Evolutionary conservation across 805 yeast species (phyloP).

Genomic region (Kuraishia floccosa): DNA sequence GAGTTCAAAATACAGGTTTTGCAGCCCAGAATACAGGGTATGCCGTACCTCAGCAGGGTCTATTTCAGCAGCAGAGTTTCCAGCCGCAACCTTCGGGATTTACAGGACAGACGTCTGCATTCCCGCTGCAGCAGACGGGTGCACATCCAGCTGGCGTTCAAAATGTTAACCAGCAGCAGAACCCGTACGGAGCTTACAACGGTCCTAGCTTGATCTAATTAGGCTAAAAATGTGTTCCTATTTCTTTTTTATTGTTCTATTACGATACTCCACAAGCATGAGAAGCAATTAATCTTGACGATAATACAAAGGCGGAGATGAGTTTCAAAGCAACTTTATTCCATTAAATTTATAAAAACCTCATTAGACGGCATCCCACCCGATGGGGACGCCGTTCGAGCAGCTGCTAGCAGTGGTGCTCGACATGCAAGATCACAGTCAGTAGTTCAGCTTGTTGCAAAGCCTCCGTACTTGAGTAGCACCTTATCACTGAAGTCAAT

Average conservation of each 20-base stretch:
- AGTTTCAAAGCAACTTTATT: too few species aligned
- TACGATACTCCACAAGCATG: too few species aligned
- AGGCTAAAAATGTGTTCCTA: neutral
- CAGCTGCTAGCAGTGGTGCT: neutral
- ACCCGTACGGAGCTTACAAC: constrained; percentile 5
- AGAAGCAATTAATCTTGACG: too few species aligned
- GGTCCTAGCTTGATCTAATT: neutral
- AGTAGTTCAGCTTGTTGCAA: neutral
- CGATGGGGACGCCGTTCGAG: neutral
- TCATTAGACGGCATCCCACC: neutral
- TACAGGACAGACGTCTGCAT: too few species aligned
- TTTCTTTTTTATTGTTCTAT: neutral
- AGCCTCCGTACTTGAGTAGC: constrained; percentile 6
- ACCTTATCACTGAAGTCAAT: constrained; percentile 11
- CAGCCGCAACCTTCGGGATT: too few species aligned
- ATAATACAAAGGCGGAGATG: too few species aligned
- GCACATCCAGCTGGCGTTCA: constrained; percentile 2
- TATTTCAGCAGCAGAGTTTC: neutral
- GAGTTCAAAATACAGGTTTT: too few species aligned
- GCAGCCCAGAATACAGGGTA: neutral
- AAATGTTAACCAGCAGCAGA: constrained; percentile 1
- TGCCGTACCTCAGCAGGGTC: neutral
- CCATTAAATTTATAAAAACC: neutral
- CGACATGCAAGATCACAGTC: too few species aligned
- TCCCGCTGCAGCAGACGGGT: too few species aligned